Evolutionary conservation across 192 early-diverging fungal genomes (phyloP).

Genomic region (Glomus cerebriforme): DNA sequence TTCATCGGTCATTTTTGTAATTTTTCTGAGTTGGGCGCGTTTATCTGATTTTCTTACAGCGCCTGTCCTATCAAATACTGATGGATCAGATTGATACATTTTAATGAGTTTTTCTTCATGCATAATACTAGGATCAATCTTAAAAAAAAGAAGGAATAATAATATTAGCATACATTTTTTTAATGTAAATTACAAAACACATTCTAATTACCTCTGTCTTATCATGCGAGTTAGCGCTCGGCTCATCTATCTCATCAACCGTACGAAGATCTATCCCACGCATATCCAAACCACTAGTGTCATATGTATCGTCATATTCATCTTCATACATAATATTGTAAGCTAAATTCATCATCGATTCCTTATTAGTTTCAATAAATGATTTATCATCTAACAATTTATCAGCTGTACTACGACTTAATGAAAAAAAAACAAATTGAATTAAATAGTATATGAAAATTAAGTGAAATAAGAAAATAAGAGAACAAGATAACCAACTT

Average conservation of each 20-base stretch:
- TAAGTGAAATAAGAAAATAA: background rate
- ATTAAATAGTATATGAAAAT: background rate
- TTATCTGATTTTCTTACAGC: conserved; percentile 61
- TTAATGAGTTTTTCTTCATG: conserved; percentile 67
- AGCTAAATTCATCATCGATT: conserved; percentile 47
- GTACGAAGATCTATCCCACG: conserved; percentile 54
- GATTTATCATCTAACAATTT: conserved; percentile 57
- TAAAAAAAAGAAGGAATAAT: background rate
- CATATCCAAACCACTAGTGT: conserved; percentile 65
- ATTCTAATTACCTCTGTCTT: conserved; percentile 19
- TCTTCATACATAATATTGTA: conserved; percentile 71
- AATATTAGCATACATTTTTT: background rate
- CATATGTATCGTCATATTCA: conserved; percentile 94
- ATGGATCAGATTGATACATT: conserved; percentile 55
- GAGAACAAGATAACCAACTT: background rate
- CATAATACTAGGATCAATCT: conserved; percentile 59
- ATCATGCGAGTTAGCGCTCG: conserved; percentile 26
- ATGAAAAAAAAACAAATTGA: background rate
- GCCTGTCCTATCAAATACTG: conserved; percentile 64
- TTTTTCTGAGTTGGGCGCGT: conserved; percentile 59
- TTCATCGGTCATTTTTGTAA: conserved; percentile 82
- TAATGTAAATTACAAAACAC: background rate
- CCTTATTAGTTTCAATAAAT: conserved; percentile 54
- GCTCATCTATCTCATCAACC: conserved; percentile 59
- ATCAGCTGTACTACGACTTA: conserved; percentile 46